Percentiles rank a stretch among this genome's conserved stretches.
These are phyloP conservation scores for Jaapia argillacea DNA, from an alignment of 768 basidiomycete species.

Conservation along the genomic window DNA sequence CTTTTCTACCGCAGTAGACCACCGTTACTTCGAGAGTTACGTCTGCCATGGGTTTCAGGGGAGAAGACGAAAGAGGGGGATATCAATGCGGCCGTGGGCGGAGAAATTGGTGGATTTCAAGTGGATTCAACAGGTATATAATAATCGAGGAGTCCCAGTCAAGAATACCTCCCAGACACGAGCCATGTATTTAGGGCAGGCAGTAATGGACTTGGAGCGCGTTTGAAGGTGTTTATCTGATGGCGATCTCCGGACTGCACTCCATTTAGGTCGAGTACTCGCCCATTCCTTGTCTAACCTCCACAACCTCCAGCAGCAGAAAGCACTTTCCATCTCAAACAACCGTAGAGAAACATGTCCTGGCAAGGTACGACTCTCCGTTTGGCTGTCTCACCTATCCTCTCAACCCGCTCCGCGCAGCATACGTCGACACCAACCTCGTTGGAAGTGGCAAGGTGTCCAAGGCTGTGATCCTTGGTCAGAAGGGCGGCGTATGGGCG, in stretches of 20 bases:
- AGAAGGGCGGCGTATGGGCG: slow-evolving; percentile 73
- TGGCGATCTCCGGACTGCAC: slow-evolving; percentile 14
- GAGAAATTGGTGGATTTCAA: no score
- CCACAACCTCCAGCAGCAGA: no score
- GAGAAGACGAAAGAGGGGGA: no score
- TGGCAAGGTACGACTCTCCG: slow-evolving; percentile 48
- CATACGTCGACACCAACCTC: slow-evolving; percentile 76
- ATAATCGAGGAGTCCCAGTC: no score
- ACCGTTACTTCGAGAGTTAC: no score
- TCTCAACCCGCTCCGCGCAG: slow-evolving; percentile 28
- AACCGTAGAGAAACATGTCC: no score
- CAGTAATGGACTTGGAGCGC: background rate
- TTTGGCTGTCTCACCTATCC: slow-evolving; percentile 2
- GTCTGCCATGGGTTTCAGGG: no score
- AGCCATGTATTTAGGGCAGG: background rate
- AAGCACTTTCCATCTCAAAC: no score
- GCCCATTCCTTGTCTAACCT: slow-evolving; percentile 5
- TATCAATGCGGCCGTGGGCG: no score
- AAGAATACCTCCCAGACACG: no score
- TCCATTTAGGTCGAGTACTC: slow-evolving; percentile 6
- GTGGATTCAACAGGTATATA: no score
- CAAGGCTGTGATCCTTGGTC: slow-evolving; percentile 71
- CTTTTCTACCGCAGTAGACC: no score
- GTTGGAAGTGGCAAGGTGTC: slow-evolving; percentile 64
- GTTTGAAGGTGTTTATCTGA: slow-evolving; percentile 8